Percentiles rank a stretch among this genome's conserved stretches.
phyloP scores from a whole-genome alignment of 1,139 yeast genomes.

The Yamadazyma conglobata region DNA sequence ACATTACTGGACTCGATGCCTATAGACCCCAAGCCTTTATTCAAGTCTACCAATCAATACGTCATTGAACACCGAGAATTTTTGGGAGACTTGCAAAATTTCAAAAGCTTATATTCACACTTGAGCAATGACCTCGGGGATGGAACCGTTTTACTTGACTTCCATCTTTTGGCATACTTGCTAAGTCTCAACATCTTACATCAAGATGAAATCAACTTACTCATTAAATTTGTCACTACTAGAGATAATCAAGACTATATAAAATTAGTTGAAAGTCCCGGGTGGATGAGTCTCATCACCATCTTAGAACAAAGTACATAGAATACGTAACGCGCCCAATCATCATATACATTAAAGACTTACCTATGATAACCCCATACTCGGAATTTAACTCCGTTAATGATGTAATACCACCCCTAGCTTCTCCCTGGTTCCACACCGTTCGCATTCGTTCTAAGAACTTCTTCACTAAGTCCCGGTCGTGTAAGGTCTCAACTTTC shows the following conservation, averaged over 20 bases:
- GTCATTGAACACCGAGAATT: slow-evolving; percentile 78
- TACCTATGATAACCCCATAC: no score
- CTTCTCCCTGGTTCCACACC: slow-evolving; percentile 1
- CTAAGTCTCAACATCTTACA: slow-evolving; percentile 51
- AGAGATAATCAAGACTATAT: slow-evolving; percentile 44
- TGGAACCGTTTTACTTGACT: slow-evolving; percentile 51
- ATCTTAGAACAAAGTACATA: slow-evolving; percentile 42
- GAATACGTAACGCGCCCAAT: no score
- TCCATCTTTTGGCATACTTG: slow-evolving; percentile 69
- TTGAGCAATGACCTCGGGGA: slow-evolving; percentile 43
- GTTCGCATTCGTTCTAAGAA: slow-evolving; percentile 6
- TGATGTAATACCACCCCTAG: neutral
- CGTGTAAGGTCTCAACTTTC: neutral
- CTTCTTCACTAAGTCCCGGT: slow-evolving; percentile 1
- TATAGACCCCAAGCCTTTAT: slow-evolving; percentile 50
- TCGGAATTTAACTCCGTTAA: no score
- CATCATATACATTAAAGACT: slow-evolving; percentile 9
- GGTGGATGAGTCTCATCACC: slow-evolving; percentile 74
- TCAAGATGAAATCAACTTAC: slow-evolving; percentile 45
- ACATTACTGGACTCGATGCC: slow-evolving; percentile 95
- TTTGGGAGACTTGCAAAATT: slow-evolving; percentile 71
- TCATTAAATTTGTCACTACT: slow-evolving; percentile 41
- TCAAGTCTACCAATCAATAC: slow-evolving; percentile 39
- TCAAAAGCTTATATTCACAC: slow-evolving; percentile 38
- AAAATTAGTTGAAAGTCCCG: slow-evolving; percentile 58